Base-by-base conservation (phyloP, 2,329 filamentous ascomycete species). In the Paramyrothecium sp. region DNA sequence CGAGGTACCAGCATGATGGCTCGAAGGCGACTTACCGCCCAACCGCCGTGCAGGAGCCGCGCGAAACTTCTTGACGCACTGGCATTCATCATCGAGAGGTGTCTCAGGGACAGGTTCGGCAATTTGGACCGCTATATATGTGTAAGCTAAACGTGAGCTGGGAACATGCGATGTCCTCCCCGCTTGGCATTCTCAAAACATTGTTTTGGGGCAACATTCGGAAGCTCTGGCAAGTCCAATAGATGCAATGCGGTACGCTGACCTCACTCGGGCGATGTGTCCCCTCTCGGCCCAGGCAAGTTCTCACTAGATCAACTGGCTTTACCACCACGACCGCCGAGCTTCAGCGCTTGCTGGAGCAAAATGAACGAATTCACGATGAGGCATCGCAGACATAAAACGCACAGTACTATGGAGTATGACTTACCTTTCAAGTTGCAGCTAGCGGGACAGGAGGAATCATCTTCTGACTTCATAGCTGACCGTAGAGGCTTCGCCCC, bases 81-180 rank as follows among this genome's bases (percentile, higher is more conserved):
- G 64, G 21, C 57, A 60, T 11, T 74, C 73, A 51, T 73, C 69
- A 17, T 75, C 73, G 34, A 68, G 60, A 33, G 65, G 63, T 10
- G 64, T 57, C 51, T 74, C 73, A 38, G 68, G 65, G 20, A 67
- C 68, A 19, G 82, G 81, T 63, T 86, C 83, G 51, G 82, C 79
- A 58, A 86, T 86, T 65, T 86, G 82, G 55, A 86, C 84, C 56
- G 82, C 83, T 73, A 57, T 47, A 34, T 51, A 23, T 56, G 54
- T 67, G 60, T 67, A 58, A 69, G 70, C 64, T 56, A n/a, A n/a
- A 38, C 33, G 33, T 38, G 33, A 8, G 33, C 16, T 16, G 33
- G 8, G 33, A 38, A 38, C 16, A n/a, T n/a, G n/a, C n/a, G n/a
- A n/a, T n/a, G n/a, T n/a, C n/a, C n/a, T n/a, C n/a, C n/a, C n/a